phyloP scores from a whole-genome alignment of 148 eudicot genomes.

The Cornus suecica region DNA sequence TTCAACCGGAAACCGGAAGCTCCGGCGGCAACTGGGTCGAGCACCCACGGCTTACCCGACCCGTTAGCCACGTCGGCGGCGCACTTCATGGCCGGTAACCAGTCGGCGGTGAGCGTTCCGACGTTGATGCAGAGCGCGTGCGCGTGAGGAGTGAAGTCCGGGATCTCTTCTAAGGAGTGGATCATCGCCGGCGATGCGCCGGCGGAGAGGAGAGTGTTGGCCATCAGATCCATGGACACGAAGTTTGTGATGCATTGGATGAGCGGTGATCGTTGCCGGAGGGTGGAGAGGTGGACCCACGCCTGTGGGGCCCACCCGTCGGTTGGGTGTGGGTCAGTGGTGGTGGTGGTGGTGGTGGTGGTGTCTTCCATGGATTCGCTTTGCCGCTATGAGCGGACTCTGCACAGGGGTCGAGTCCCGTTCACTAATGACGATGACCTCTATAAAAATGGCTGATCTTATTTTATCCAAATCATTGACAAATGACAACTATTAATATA shows the following conservation, averaged over 20 bases:
- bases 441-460: too few species aligned
- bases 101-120: slow-evolving; percentile 62
- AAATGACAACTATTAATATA: too few species aligned
- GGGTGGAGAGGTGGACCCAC: slow-evolving; percentile 14
- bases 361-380: slow-evolving; percentile 4
- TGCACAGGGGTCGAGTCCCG: too few species aligned
- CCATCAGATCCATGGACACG: slow-evolving; percentile 71
- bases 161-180: slow-evolving; percentile 48
- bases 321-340: too few species aligned
- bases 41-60: slow-evolving; percentile 68
- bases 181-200: slow-evolving; percentile 82
- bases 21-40: slow-evolving; percentile 90
- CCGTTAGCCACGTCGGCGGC: slow-evolving; percentile 50
- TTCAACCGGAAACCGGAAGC: slow-evolving; percentile 61
- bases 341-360: neutral
- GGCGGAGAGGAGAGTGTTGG: slow-evolving; percentile 59
- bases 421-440: too few species aligned
- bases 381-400: neutral
- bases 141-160: slow-evolving; percentile 65
- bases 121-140: slow-evolving; percentile 60
- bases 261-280: slow-evolving; percentile 31
- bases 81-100: slow-evolving; percentile 69
- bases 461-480: too few species aligned
- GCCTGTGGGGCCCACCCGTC: slow-evolving; percentile 1
- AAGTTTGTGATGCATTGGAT: slow-evolving; percentile 75